phyloP scores from a whole-genome alignment of 495 filamentous ascomycete genomes.

The Penicillium cinerascens region DNA sequence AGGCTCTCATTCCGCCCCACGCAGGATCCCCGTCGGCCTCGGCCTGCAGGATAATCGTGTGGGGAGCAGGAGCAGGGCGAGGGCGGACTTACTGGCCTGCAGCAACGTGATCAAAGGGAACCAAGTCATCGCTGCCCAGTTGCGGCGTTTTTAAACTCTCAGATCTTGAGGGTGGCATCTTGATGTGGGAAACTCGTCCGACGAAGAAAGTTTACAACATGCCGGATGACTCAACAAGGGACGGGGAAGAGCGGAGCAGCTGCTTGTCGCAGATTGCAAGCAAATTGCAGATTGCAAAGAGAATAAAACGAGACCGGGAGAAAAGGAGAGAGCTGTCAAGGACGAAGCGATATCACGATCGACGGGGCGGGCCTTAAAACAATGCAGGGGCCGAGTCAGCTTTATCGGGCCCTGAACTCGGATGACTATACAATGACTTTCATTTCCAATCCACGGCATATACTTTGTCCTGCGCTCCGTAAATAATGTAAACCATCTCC shows the following conservation, averaged over 20 bases:
- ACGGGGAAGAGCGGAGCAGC: neutral
- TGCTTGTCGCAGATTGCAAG: neutral
- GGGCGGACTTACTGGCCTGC: constrained; percentile 82
- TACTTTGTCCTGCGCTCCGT: neutral
- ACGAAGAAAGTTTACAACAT: constrained; percentile 11
- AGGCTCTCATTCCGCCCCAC: neutral
- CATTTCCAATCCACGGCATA: no score
- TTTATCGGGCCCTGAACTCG: neutral
- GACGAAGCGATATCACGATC: constrained; percentile 1
- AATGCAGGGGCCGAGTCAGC: constrained; percentile 2
- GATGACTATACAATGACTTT: neutral
- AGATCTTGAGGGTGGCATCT: constrained; percentile 37
- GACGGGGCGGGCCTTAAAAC: neutral
- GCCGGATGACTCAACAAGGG: constrained; percentile 15
- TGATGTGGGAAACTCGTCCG: constrained; percentile 9
- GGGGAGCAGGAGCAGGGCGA: neutral
- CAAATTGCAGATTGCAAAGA: neutral
- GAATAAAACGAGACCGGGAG: neutral
- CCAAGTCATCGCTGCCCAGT: constrained; percentile 52
- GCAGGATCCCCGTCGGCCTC: neutral
- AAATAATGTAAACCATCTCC: no score
- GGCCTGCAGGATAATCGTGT: constrained; percentile 4
- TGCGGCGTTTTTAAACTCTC: constrained; percentile 36
- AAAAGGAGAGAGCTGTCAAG: neutral
- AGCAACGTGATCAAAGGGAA: constrained; percentile 75